Base-by-base conservation (phyloP, 352 stramenopile species). In the Phytophthora cryptogea region DNA sequence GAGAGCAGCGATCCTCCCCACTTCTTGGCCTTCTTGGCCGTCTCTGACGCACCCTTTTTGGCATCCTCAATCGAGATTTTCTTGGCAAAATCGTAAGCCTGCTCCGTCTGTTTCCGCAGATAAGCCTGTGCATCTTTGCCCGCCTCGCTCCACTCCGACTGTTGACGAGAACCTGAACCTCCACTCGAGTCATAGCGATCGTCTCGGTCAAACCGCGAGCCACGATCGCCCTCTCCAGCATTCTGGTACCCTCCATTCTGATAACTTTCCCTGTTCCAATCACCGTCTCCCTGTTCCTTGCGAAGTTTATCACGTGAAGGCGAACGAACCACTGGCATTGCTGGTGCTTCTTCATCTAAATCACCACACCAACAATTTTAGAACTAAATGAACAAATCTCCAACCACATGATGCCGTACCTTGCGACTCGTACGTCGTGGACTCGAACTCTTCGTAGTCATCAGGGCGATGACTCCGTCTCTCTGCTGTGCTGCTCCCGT, bases 1-100 rank as follows among this genome's bases (percentile, higher is more conserved):
- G 80, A 92, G 9, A 95, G 66, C 44, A 94, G 72, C 37, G 83
- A 92, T 0, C 80, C 83, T 20, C 86, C 86, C 86, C 83, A 95
- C 36, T 93, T 95, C 51, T 93, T 93, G 2, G 86, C 86, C 36
- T 95, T 95, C 66, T 93, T 90, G n/a, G 86, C 86, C 4, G 85
- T 93, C 59, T 93, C 86, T 0, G 78, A 74, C 3, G 83, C 86
- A 5, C 80, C 80, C 41, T 92, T 92, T 58, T 92, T 93, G 3
- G 83, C 84, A 60, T 95, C 86, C 56, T 95, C 86, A 42, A 92
- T 88, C 5, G 74, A 87, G n/a, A 95, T 88, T 52, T 92, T 93
- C 63, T 95, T 95, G 5, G 86, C 86, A 68, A 95, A 93, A 48
- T 92, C 86, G 59, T 92, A 91, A 17, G 83, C 86, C 58, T 91